Percentiles rank a stretch among this genome's conserved stretches.
Conservation (phyloP, 805 yeast species). For the Nakazawaea wickerhamii region DNA sequence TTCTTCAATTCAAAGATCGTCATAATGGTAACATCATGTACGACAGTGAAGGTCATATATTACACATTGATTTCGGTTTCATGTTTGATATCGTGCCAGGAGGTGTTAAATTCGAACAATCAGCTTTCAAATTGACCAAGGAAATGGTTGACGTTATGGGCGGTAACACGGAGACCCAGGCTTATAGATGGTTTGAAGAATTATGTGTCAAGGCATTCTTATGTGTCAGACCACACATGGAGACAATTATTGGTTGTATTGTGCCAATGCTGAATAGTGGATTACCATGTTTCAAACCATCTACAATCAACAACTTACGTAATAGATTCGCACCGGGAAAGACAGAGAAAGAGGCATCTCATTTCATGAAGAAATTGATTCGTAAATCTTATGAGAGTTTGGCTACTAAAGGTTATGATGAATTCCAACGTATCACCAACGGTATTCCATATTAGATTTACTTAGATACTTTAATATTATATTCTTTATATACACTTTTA, state of each 20-base stretch:
- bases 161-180: slow-evolving; percentile 79
- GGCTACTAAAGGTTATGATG: slow-evolving; percentile 94
- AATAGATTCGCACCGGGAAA: slow-evolving; percentile 77
- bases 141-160: slow-evolving; percentile 98
- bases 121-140: slow-evolving; percentile 92
- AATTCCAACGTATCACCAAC: slow-evolving; percentile 92
- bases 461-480: not conserved
- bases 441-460: slow-evolving; percentile 82
- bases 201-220: slow-evolving; percentile 89
- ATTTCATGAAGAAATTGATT: slow-evolving; percentile 68
- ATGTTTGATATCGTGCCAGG: slow-evolving; percentile 99
- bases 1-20: slow-evolving; percentile 92
- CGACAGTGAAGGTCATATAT: slow-evolving; percentile 88
- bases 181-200: slow-evolving; percentile 91
- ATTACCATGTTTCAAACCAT: slow-evolving; percentile 89
- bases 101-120: slow-evolving; percentile 96
- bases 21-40: slow-evolving; percentile 98
- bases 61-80: slow-evolving; percentile 97
- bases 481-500: not conserved
- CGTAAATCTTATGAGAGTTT: slow-evolving; percentile 78
- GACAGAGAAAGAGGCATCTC: slow-evolving; percentile 80
- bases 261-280: slow-evolving; percentile 93
- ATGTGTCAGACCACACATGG: slow-evolving; percentile 84
- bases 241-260: slow-evolving; percentile 78
- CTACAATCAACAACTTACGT: slow-evolving; percentile 74